Conservation (phyloP, 306 rosid genomes). For the Chamaecrista fasciculata region DNA sequence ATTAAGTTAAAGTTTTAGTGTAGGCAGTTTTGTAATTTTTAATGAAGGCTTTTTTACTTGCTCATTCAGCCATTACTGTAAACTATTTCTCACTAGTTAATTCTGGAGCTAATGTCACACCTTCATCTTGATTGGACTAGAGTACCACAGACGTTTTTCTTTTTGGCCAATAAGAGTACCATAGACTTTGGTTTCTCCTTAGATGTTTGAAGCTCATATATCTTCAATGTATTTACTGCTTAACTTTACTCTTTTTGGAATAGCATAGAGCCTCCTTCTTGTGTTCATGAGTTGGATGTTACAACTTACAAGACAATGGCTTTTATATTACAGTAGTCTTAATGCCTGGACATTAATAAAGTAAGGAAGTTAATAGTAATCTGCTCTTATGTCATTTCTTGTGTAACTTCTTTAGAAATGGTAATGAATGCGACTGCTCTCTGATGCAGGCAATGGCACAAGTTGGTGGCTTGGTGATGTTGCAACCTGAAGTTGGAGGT, state of each 20-base stretch:
- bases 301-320: neutral
- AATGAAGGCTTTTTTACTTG: neutral
- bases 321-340: neutral
- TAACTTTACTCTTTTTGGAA: neutral
- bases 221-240: neutral
- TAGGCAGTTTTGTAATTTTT: neutral
- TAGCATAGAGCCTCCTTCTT: neutral
- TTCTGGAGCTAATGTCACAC: neutral
- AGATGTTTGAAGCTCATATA: neutral
- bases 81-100: neutral
- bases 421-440: slow-evolving; percentile 11
- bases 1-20: neutral
- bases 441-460: slow-evolving; percentile 78
- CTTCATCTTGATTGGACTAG: slow-evolving; percentile 1
- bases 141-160: neutral
- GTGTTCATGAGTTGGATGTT: neutral
- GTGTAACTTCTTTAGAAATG: slow-evolving; percentile 1
- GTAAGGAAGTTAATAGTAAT: neutral
- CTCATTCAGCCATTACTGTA: neutral
- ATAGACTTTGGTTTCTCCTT: neutral
- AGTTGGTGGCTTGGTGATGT: slow-evolving; percentile 84
- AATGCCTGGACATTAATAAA: neutral
- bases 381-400: neutral
- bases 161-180: no score
- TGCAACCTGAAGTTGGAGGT: slow-evolving; percentile 81